Base-by-base conservation (phyloP, 2,329 filamentous ascomycete genomes). In the Aciculosporium take region DNA sequence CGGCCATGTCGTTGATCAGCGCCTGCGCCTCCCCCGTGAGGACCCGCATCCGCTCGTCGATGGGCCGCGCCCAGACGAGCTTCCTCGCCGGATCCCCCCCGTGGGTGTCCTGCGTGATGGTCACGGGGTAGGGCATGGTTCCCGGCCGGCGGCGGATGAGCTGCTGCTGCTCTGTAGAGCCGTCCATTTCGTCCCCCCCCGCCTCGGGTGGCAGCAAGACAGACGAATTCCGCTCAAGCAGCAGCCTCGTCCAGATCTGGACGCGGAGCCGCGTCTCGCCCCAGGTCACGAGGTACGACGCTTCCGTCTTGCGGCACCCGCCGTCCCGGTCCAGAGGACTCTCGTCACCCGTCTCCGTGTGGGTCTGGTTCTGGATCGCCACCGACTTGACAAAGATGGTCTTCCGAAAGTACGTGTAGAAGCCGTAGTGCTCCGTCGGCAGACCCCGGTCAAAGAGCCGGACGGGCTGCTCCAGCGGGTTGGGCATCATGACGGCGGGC, bases 401-500 rank as follows among this genome's bases (percentile, higher is more conserved):
- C 49, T 87, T 84, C 61, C 87, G 79, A 60, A 84, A 96, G 66
- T 94, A 93, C 1, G 75, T 84, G 64, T 94, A 95, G 63, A 95
- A 95, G 2, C 85, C 86, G 59, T 93, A 95, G 61, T 94, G 86
- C 58, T 96, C 89, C 0, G 80, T 81, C 2, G 72, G 65, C 23
- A 83, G 67, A 15, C 83, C 87, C 17, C 87, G 82, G 57, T 96
- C 85, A 58, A 80, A 96, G 1, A 96, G 72, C 2, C 84, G 76
- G 10, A 96, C 67, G 0, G 86, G 89, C 53, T 96, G 91, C 45
- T 81, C 75, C 1, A 68, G 62, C 0, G 82, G 74, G 7, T 73
- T 67, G 0, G 87, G 84, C 35, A 91, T 74, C 47, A 95, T 66
- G 8, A 72, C 72, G 3, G 84, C 84, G 0, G 81, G 66, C 1